phyloP scores from a whole-genome alignment of 2,329 filamentous ascomycete species.

The Diaporthe vaccinii region DNA sequence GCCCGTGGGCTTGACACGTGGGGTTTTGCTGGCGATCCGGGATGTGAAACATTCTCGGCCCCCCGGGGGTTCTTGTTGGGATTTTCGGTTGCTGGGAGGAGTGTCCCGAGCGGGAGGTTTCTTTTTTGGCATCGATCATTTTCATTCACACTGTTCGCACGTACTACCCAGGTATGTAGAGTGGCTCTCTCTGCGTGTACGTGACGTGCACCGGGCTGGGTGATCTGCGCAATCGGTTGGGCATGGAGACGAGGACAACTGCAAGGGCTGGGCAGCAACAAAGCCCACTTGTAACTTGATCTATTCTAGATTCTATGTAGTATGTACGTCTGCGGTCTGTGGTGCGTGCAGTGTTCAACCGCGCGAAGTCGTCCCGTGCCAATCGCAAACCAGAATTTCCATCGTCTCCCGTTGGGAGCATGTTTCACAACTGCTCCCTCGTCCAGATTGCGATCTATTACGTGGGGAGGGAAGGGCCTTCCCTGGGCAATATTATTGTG shows the following conservation, averaged over 20 bases:
- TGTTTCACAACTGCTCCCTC: constrained; percentile 8
- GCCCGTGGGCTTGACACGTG: constrained; percentile 22
- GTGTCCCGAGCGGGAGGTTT: not conserved
- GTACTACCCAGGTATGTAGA: not conserved
- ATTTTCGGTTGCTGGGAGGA: not conserved
- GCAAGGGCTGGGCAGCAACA: not conserved
- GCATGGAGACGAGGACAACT: not conserved
- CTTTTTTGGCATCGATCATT: not conserved
- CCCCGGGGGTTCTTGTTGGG: not conserved
- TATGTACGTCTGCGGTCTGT: not conserved
- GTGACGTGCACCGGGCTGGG: not conserved
- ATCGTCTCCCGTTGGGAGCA: not conserved
- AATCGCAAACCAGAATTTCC: constrained; percentile 16
- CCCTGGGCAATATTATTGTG: not conserved
- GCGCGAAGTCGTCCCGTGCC: not conserved
- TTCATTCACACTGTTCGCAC: not conserved
- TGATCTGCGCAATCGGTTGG: not conserved
- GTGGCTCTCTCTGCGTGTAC: too few species aligned
- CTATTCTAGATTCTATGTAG: not conserved
- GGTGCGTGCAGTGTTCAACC: not conserved
- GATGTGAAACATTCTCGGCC: constrained; percentile 23
- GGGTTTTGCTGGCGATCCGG: constrained; percentile 14
- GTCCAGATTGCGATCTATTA: not conserved
- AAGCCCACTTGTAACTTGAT: not conserved
- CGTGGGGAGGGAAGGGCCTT: too few species aligned